Evolutionary conservation across 345 rosid genomes (phyloP), one percentile per base, ranked within the genome.

Genomic region (Capsella bursapastoris): DNA sequence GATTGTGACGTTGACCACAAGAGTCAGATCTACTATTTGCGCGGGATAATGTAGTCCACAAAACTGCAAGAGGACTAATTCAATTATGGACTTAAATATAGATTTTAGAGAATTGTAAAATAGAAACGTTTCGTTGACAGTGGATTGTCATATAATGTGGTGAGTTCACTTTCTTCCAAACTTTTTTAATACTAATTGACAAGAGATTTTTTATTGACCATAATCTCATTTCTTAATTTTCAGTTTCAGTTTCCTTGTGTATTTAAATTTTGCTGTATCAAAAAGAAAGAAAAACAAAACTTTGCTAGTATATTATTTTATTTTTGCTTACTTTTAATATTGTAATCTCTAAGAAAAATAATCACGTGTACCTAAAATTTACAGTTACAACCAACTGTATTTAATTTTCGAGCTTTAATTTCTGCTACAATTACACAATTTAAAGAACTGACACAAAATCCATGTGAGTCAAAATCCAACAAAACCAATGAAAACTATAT

Each of bases 401-500:
- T 32, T 11, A 69, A 22, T 22, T 1, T 22, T 22, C 25, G 25
- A 22, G 25, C 25, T 22, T 22, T 22, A 22, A 43, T 44, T 10
- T 6, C 22, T 69, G 45, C 1, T 14, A 41, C 4, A 28, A 3
- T 15, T 34, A 34, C 8, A 70, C 22, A 44, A 9, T 40, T 31
- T 31, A 52, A 44, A 40, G 41, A 28, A 4, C 3, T 47, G 27
- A 55, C 70, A 56, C 66, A 15, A 66, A 57, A 37, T 74, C 32
- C 66, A 14, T 37, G 72, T 74, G 72, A 66, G 40, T 57, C 66
- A 57, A 65, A 37, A 25, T 47, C 25, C 22, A 34, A 57, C 5
- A 47, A 47, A 47, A 57, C 52, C 52, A 66, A 74, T 72, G 34
- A 40, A 15, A 45, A 47, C 16, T 15, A 47, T 37, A 51, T 37